Evolutionary conservation across 106 monocot genomes (phyloP).

Genomic region (Dactylorhiza incarnata): DNA sequence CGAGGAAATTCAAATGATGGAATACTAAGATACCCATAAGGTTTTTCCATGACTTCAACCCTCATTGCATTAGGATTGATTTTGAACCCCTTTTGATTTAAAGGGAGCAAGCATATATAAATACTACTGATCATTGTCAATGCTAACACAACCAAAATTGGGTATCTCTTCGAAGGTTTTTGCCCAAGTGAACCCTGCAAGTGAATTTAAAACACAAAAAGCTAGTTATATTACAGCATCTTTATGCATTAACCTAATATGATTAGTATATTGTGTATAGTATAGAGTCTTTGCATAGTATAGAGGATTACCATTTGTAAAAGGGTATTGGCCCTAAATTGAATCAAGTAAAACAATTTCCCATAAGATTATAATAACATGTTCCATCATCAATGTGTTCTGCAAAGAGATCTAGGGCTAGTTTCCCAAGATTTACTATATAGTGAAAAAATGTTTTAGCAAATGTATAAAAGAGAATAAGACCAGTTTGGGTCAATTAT

Average conservation of each 20-base stretch:
- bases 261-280: too few relatives aligned
- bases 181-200: conserved; percentile 11
- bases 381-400: too few relatives aligned
- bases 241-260: not conserved
- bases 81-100: conserved; percentile 24
- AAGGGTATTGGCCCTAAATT: too few relatives aligned
- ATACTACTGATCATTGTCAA: conserved; percentile 10
- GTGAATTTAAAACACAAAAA: not conserved
- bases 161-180: conserved; percentile 19
- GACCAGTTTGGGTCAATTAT: too few relatives aligned
- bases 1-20: conserved; percentile 16
- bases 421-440: too few relatives aligned
- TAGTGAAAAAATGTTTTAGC: too few relatives aligned
- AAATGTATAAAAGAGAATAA: too few relatives aligned
- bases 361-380: too few relatives aligned
- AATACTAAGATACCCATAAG: conserved; percentile 11
- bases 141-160: conserved; percentile 7
- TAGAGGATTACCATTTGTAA: too few relatives aligned
- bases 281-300: too few relatives aligned
- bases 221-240: not conserved
- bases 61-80: conserved; percentile 7
- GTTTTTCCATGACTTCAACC: conserved; percentile 6
- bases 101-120: conserved; percentile 9
- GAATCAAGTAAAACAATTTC: too few relatives aligned
- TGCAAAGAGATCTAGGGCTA: too few relatives aligned